phyloP scores from a whole-genome alignment of 805 yeast species.

The Saturnispora galanensis region DNA sequence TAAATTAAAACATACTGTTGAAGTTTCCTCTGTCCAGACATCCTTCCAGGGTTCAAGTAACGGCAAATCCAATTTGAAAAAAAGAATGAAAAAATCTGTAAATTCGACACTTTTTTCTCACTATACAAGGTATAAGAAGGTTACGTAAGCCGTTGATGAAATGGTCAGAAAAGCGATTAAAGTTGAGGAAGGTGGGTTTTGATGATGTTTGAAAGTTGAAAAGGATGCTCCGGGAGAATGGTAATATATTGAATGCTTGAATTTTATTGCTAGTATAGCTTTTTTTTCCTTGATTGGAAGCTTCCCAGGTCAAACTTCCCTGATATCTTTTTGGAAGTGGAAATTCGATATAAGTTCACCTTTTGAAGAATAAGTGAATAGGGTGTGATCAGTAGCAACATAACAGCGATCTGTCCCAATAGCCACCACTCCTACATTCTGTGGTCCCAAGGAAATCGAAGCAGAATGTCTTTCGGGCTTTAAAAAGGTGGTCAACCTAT shows the following conservation, averaged over 20 bases:
- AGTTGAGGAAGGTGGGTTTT: too few species aligned
- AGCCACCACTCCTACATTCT: not conserved
- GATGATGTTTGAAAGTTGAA: too few species aligned
- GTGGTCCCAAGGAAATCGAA: not conserved
- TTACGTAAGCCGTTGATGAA: not conserved
- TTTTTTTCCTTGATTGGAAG: too few species aligned
- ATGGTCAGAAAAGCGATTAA: too few species aligned
- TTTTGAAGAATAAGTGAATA: not conserved
- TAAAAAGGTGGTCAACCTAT: not conserved
- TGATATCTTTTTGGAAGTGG: not conserved
- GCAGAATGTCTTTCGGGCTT: not conserved
- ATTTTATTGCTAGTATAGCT: too few species aligned
- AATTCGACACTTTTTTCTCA: not conserved
- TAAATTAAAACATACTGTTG: conserved; percentile 27
- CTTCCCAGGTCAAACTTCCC: too few species aligned
- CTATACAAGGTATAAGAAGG: not conserved
- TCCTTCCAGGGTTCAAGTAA: conserved; percentile 8
- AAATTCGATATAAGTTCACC: not conserved
- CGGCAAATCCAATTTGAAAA: conserved; percentile 33
- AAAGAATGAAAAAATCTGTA: conserved; percentile 73
- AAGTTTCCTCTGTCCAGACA: conserved; percentile 30
- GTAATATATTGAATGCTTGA: too few species aligned
- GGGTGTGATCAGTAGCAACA: not conserved
- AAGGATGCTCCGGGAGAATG: too few species aligned
- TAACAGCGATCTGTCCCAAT: not conserved